Percentiles rank a stretch among this genome's conserved stretches.
Conservation (phyloP, 1,284 basidiomycete genomes). For the Microbotryum intermedium region DNA sequence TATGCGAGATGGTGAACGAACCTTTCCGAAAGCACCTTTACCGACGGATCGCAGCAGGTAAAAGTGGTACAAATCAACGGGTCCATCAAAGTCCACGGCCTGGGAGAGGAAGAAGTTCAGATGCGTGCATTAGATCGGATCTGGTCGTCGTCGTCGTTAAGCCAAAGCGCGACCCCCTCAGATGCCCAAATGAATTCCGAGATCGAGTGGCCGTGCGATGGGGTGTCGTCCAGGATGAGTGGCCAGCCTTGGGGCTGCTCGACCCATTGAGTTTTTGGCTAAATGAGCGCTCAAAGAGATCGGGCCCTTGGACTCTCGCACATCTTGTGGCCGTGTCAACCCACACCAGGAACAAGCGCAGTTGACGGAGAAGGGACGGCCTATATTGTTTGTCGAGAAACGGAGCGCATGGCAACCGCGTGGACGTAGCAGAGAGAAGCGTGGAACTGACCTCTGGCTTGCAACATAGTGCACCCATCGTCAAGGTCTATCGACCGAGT, state of each 20-base stretch:
- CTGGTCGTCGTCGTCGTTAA: background rate
- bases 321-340: no score
- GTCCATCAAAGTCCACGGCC: constrained; percentile 97
- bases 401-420: no score
- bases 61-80: constrained; percentile 96
- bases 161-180: no score
- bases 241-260: background rate
- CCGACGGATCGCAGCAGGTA: constrained; percentile 78
- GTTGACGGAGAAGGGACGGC: no score
- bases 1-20: constrained; percentile 38
- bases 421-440: no score
- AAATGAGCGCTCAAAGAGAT: background rate
- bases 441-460: constrained; percentile 44
- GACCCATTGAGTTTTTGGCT: background rate
- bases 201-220: no score
- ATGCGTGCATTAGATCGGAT: constrained; percentile 5
- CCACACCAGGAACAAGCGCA: no score
- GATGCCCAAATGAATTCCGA: background rate
- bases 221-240: background rate
- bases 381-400: no score
- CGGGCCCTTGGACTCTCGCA: no score
- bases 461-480: constrained; percentile 48
- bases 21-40: constrained; percentile 98
- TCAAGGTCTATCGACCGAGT: no score
- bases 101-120: constrained; percentile 38